These are phyloP conservation scores for Ophiosphaerella herpotricha DNA, from an alignment of 2,329 filamentous ascomycete species.

Conservation along the genomic window DNA sequence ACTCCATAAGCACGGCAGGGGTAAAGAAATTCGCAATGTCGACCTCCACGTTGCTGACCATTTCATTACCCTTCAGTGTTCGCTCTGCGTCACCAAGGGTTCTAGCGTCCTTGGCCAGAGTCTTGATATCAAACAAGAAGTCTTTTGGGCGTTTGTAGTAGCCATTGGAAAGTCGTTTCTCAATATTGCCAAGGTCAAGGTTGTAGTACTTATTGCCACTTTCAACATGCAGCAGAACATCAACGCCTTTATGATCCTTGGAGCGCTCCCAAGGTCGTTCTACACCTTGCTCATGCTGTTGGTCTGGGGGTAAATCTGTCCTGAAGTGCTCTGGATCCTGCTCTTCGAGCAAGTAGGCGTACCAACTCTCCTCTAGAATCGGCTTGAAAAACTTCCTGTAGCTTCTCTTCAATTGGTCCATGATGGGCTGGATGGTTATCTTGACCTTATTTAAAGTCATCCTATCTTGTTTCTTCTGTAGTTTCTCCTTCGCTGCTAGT, in stretches of 20 bases:
- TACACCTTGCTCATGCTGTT: conserved; percentile 58
- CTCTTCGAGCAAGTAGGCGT: conserved; percentile 84
- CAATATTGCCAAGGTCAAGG: conserved; percentile 87
- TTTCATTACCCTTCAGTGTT: conserved; percentile 85
- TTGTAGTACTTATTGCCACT: conserved; percentile 94
- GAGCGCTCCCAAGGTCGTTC: conserved; percentile 78
- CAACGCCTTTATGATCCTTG: conserved; percentile 76
- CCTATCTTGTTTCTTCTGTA: conserved; percentile 79
- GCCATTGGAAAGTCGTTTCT: conserved; percentile 94
- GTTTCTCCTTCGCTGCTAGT: conserved; percentile 81
- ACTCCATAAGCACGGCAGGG: conserved; percentile 64
- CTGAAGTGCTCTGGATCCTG: conserved; percentile 70
- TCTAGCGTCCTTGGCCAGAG: conserved; percentile 82
- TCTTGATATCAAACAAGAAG: conserved; percentile 85
- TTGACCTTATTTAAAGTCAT: conserved; percentile 86
- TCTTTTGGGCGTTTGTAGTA: conserved; percentile 92
- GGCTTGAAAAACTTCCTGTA: conserved; percentile 87
- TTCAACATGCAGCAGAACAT: conserved; percentile 74
- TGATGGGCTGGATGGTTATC: conserved; percentile 86
- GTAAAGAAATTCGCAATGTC: conserved; percentile 81
- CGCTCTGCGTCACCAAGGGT: conserved; percentile 81
- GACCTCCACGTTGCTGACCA: conserved; percentile 90
- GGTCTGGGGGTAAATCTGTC: conserved; percentile 62
- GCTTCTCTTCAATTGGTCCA: conserved; percentile 92
- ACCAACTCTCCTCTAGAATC: conserved; percentile 70